phyloP scores from a whole-genome alignment of 108 stramenopile genomes.

The Cyclostephanos tholiformis region DNA sequence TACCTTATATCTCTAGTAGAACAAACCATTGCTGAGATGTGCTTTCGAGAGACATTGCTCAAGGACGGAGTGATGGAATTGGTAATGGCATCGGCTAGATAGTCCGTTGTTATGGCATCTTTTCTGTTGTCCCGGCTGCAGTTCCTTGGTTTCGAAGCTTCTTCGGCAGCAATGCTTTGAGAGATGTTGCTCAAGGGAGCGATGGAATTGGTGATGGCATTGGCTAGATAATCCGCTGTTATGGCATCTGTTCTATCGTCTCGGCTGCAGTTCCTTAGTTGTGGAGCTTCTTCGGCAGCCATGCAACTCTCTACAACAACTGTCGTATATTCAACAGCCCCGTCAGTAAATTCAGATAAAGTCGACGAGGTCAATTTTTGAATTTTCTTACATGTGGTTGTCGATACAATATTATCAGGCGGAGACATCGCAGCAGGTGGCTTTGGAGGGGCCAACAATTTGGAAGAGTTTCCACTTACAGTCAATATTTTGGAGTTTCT shows the following conservation, averaged over 20 bases:
- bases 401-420: too few relatives aligned
- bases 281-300: background rate
- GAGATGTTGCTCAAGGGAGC: background rate
- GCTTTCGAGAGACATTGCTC: background rate
- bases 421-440: too few relatives aligned
- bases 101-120: background rate
- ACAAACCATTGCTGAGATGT: background rate
- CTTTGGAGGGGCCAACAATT: too few relatives aligned
- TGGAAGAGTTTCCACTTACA: too few relatives aligned
- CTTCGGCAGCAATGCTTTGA: background rate
- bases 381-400: too few relatives aligned
- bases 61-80: background rate
- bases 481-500: background rate
- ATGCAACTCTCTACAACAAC: background rate
- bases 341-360: background rate
- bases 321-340: background rate
- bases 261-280: background rate
- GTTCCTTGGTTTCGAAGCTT: background rate
- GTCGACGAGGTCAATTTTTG: background rate
- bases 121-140: background rate
- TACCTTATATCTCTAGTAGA: background rate
- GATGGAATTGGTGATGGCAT: background rate
- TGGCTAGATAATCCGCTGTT: background rate
- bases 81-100: slow-evolving; percentile 2
- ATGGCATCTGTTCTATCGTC: background rate